Evolutionary conservation across 2,329 filamentous ascomycete genomes (phyloP), one percentile per base, ranked within the genome.

Genomic region (Cladosporium halotolerans): DNA sequence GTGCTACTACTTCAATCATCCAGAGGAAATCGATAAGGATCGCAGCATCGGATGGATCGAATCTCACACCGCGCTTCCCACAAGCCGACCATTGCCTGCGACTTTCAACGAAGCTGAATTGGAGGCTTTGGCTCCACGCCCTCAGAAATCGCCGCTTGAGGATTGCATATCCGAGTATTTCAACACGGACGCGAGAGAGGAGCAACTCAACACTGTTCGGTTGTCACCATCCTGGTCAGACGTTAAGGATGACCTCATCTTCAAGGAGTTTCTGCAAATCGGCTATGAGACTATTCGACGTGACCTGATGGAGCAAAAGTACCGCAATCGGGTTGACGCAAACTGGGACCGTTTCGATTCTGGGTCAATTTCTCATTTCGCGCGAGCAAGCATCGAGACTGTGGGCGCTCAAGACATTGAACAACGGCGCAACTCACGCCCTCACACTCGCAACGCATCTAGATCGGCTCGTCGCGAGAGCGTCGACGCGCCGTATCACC

Each of bases 141-240:
- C 67, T 2, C 63, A 69, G 14, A 64, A 61, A 41, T 57, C 71
- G 6, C 60, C 62, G 18, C 70, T 74, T 23, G 73, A 72, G 11
- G 70, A 72, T 45, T 76, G 73, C 36, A 71, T 77, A 3, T 80
- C 77, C 1, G 71, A 75, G 48, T 79, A 79, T 55, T 75, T 77
- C 57, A 70, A 68, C 4, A 57, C 66, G 3, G 68, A 72, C 10
- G 73, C 72, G 53, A 66, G 69, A 2, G 69, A 75, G 14, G 72
- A 77, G 54, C 70, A 72, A 13, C 68, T 72, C 52, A 60, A 74
- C 34, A 73, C 75, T 56, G 72, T 80, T 13, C 67, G 74, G 52
- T 71, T 79, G 55, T 78, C 75, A 0, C 71, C 75, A 36, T 68
- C 72, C 18, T 80, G 78, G 78, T 61, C 72, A 2, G 66, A 69